phyloP scores from a whole-genome alignment of 495 filamentous ascomycete genomes.

The Pseudotulostoma volvatum region DNA sequence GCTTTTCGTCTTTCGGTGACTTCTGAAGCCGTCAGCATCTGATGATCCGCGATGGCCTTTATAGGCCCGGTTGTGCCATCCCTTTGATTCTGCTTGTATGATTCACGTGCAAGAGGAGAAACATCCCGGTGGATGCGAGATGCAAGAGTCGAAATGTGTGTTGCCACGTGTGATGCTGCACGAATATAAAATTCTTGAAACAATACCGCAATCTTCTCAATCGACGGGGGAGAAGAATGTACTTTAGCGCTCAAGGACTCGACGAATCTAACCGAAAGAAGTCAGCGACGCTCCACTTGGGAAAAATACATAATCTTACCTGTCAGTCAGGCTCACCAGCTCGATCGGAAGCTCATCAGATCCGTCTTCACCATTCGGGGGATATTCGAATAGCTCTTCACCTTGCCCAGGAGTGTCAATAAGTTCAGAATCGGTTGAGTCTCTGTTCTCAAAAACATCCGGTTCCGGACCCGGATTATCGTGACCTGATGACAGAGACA shows the following conservation, averaged over 20 bases:
- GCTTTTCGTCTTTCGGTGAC: slow-evolving; percentile 64
- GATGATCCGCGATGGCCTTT: slow-evolving; percentile 38
- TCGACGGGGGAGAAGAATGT: slow-evolving; percentile 64
- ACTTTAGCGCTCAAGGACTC: slow-evolving; percentile 80
- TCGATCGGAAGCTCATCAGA: slow-evolving; percentile 87
- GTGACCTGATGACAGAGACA: slow-evolving; percentile 11
- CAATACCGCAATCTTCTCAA: slow-evolving; percentile 66
- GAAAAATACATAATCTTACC: slow-evolving; percentile 34
- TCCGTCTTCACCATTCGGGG: slow-evolving; percentile 38
- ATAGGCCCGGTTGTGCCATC: slow-evolving; percentile 7
- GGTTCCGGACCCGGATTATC: slow-evolving; percentile 19
- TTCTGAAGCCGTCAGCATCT: slow-evolving; percentile 85
- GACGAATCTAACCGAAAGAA: slow-evolving; percentile 49
- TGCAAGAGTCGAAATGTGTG: slow-evolving; percentile 70
- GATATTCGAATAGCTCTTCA: slow-evolving; percentile 29
- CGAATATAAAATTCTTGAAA: slow-evolving; percentile 91
- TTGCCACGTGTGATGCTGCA: slow-evolving; percentile 68
- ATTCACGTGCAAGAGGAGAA: slow-evolving; percentile 33
- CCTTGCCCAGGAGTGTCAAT: slow-evolving; percentile 30
- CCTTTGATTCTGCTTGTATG: slow-evolving; percentile 9
- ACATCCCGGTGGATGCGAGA: slow-evolving; percentile 52
- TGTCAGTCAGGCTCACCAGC: slow-evolving; percentile 73
- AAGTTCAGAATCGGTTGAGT: slow-evolving; percentile 35
- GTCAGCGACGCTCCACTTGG: neutral
- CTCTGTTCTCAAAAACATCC: slow-evolving; percentile 28